phyloP scores from a whole-genome alignment of 352 stramenopile species.

The Globisporangium viniferum region DNA sequence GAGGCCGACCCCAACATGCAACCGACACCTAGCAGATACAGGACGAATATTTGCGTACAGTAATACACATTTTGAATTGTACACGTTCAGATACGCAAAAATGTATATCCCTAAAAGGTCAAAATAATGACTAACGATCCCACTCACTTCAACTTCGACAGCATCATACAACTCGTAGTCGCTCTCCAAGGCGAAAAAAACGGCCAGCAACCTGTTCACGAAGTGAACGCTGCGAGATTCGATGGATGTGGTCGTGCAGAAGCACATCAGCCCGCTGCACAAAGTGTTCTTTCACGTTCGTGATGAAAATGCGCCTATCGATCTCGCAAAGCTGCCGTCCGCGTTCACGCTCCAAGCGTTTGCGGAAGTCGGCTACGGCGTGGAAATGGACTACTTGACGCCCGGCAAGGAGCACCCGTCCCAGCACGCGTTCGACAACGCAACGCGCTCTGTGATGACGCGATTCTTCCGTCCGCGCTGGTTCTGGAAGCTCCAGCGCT shows the following conservation, averaged over 20 bases:
- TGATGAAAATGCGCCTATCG: too few species aligned
- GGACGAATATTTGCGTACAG: not conserved
- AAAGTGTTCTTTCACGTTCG: too few species aligned
- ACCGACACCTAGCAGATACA: not conserved
- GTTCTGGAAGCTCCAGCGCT: constrained; percentile 49
- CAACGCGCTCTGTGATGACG: constrained; percentile 22
- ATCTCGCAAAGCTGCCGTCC: too few species aligned
- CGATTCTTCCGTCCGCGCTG: constrained; percentile 38
- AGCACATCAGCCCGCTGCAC: too few species aligned
- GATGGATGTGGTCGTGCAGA: too few species aligned
- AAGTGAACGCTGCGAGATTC: too few species aligned
- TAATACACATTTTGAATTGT: not conserved
- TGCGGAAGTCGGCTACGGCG: too few species aligned
- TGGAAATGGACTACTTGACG: constrained; percentile 40
- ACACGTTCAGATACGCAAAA: not conserved
- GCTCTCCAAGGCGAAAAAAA: constrained; percentile 36
- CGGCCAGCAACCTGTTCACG: too few species aligned
- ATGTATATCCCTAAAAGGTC: not conserved
- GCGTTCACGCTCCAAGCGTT: too few species aligned
- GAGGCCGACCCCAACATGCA: not conserved
- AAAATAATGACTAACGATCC: not conserved
- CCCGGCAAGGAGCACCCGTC: constrained; percentile 44
- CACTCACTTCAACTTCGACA: too few species aligned
- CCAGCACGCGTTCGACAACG: constrained; percentile 44
- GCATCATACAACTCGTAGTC: constrained; percentile 22